Evolutionary conservation across 1,139 yeast genomes (phyloP).

Genomic region (Hanseniaspora gamundiae): DNA sequence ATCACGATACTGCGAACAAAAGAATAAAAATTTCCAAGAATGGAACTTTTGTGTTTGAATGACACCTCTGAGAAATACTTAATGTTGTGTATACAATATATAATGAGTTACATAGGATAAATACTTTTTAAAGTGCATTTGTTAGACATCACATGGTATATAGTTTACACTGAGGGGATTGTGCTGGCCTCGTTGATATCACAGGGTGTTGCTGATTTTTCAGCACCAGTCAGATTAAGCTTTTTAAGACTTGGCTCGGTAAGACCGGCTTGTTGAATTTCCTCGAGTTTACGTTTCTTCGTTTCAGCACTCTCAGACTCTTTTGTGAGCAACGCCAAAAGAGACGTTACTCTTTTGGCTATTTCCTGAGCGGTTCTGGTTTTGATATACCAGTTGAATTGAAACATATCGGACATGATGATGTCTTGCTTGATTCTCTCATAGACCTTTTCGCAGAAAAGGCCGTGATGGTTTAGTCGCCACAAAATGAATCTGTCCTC

Average conservation of each 20-base stretch:
- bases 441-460: slow-evolving; percentile 42
- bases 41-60: slow-evolving; percentile 7
- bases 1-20: background rate
- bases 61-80: too few relatives aligned
- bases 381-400: slow-evolving; percentile 80
- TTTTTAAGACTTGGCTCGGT: background rate
- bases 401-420: slow-evolving; percentile 57
- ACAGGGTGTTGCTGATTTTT: background rate
- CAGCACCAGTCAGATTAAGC: background rate
- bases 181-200: background rate
- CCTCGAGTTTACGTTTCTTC: background rate
- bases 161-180: background rate
- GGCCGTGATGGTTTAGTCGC: slow-evolving; percentile 66
- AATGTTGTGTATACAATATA: background rate
- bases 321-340: slow-evolving; percentile 64
- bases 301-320: slow-evolving; percentile 62
- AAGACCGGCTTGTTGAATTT: background rate
- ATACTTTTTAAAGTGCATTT: too few relatives aligned
- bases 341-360: slow-evolving; percentile 69
- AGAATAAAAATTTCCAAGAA: background rate
- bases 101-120: too few relatives aligned
- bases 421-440: slow-evolving; percentile 74
- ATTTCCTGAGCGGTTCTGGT: slow-evolving; percentile 80
- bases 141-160: too few relatives aligned
- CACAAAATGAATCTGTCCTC: slow-evolving; percentile 78